Evolutionary conservation across 805 yeast genomes (phyloP), one percentile per base, ranked within the genome.

Genomic region (Nakazawaea molendinolei): DNA sequence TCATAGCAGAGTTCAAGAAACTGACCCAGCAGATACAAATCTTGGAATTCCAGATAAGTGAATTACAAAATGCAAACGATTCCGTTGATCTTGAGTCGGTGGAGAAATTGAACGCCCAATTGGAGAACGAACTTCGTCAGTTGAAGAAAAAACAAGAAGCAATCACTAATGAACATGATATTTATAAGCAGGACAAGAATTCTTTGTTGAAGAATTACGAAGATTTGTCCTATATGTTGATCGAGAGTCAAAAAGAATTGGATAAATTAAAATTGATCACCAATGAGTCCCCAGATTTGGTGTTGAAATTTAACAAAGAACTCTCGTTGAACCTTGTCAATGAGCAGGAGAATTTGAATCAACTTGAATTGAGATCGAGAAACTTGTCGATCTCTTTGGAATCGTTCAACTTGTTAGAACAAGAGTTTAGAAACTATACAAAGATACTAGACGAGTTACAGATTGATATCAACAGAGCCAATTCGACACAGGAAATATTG

Each of bases 181-280:
- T 66, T 30, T 84, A 84, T 56, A 80, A 76, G 55, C 58, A 66
- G 13, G 77, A 77, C 33, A 85, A 84, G 52, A 58, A 63, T n/a
- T 56, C 70, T 27, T 52, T 81, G 36, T 65, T 78, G 13, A 71
- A 71, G 31, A 71, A 74, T 38, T 54, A 81, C 7, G 86, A 83
- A 45, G 78, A 76, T 41, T 69, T 71, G 38, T 75, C 72, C 39
- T 76, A 72, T 38, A 55, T 76, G 28, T 60, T 76, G 13, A 56
- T 72, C 10, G 86, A 79, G 39, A 53, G 75, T 2, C 71, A 68
- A 36, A 71, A 73, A 33, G 79, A 76, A 34, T 55, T 76, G 16
- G 85, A 77, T 23, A 74, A 71, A 42, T 59, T 84, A 36, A 67
- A 71, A 40, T 69, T 70, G 22, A 81, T 79, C 47, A 64, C 79